phyloP scores from a whole-genome alignment of 169 alveolate genomes.

The Plasmodium ovale region DNA sequence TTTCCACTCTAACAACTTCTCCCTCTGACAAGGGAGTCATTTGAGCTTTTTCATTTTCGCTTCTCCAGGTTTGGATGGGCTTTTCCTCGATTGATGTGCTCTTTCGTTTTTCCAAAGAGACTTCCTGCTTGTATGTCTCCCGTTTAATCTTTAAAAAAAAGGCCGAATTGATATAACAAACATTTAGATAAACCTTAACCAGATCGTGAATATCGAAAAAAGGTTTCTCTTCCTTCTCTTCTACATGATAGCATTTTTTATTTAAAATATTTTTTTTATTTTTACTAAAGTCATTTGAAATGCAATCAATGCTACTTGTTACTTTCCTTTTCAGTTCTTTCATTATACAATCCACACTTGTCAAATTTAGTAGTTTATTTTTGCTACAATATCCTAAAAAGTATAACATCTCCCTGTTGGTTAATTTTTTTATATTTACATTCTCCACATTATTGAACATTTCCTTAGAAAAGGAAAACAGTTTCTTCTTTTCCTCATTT shows the following conservation, averaged over 20 bases:
- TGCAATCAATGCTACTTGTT: constrained; percentile 40
- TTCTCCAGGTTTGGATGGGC: not conserved
- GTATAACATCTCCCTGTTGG: constrained; percentile 50
- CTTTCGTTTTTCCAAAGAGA: not conserved
- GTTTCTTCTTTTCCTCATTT: not conserved
- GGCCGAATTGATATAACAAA: constrained; percentile 69
- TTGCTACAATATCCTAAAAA: constrained; percentile 70
- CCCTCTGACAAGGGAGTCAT: not conserved
- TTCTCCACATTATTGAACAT: constrained; percentile 2
- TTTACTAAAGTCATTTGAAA: constrained; percentile 26
- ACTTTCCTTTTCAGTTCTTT: constrained; percentile 33
- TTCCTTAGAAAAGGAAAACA: constrained; percentile 11
- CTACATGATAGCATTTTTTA: constrained; percentile 25
- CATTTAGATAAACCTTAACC: constrained; percentile 57
- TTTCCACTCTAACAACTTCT: not conserved
- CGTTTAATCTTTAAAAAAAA: constrained; percentile 63
- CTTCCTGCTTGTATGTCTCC: too few species aligned
- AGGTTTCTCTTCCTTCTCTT: constrained; percentile 24
- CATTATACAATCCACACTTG: constrained; percentile 22
- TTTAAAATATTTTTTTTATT: constrained; percentile 69
- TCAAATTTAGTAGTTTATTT: constrained; percentile 31
- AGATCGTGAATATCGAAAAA: constrained; percentile 75
- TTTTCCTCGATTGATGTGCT: not conserved
- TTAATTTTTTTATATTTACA: constrained; percentile 48
- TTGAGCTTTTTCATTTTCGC: not conserved